phyloP scores from a whole-genome alignment of 495 filamentous ascomycete genomes.

The Lasiosphaeris hirsuta region DNA sequence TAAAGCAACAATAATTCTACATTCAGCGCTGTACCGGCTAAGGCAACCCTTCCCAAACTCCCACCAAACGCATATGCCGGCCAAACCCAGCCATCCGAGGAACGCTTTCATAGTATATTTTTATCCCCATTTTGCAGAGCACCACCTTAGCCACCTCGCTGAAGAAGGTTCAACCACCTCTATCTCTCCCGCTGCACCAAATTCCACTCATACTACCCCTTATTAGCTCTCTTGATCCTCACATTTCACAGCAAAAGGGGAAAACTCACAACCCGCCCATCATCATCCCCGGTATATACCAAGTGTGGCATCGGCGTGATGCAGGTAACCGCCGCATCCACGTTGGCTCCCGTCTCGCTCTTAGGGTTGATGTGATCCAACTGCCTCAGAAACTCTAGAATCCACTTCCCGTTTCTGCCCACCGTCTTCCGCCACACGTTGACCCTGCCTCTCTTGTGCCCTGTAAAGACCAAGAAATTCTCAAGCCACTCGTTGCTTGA shows the following conservation, averaged over 20 bases:
- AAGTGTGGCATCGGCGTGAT: conserved; percentile 78
- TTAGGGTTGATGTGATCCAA: conserved; percentile 78
- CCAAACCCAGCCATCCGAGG: too few relatives aligned
- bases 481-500: conserved; percentile 89
- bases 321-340: conserved; percentile 79
- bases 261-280: conserved; percentile 66
- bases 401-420: conserved; percentile 42
- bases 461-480: conserved; percentile 81
- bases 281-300: conserved; percentile 92
- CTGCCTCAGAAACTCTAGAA: conserved; percentile 59
- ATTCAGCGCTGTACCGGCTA: too few relatives aligned
- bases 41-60: too few relatives aligned
- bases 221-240: conserved; percentile 23
- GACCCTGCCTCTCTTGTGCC: conserved; percentile 77
- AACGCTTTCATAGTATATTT: too few relatives aligned
- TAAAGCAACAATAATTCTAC: too few relatives aligned
- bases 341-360: conserved; percentile 70
- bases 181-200: conserved; percentile 65
- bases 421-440: conserved; percentile 64
- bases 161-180: conserved; percentile 11
- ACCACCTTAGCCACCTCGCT: neutral
- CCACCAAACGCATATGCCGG: too few relatives aligned
- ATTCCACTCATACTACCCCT: conserved; percentile 80
- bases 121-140: too few relatives aligned
- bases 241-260: neutral